These are phyloP conservation scores for Gryganskiella cystojenkinii DNA, from an alignment of 192 early-diverging fungal species.

Conservation along the genomic window DNA sequence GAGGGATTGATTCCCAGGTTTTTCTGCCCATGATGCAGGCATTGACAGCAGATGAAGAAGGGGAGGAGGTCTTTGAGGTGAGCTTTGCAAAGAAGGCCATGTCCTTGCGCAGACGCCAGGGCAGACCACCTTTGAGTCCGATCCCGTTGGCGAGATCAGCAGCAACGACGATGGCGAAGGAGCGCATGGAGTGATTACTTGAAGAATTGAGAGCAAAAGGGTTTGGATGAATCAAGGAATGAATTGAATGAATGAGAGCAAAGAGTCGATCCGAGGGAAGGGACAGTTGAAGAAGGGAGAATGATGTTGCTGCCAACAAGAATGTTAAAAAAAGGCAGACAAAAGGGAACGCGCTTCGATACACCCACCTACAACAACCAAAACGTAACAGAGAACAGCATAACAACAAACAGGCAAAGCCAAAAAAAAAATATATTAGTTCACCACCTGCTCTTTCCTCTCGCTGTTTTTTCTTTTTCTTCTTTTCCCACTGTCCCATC, in stretches of 20 bases:
- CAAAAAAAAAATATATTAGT: background rate
- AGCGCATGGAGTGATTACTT: slow-evolving; percentile 9
- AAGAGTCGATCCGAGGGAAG: background rate
- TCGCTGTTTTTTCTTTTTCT: background rate
- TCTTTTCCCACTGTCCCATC: background rate
- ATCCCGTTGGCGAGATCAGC: slow-evolving; percentile 83
- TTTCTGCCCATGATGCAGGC: slow-evolving; percentile 93
- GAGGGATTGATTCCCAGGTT: slow-evolving; percentile 95
- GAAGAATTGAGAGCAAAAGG: too few species aligned
- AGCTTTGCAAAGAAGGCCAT: slow-evolving; percentile 84
- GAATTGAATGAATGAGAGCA: background rate
- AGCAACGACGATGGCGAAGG: slow-evolving; percentile 79
- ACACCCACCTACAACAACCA: too few species aligned
- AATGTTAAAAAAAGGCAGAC: too few species aligned
- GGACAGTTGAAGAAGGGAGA: too few species aligned
- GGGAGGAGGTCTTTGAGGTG: slow-evolving; percentile 56
- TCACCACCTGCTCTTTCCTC: slow-evolving; percentile 1
- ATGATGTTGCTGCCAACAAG: too few species aligned
- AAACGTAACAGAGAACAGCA: too few species aligned
- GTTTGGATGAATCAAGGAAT: background rate
- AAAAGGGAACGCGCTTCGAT: too few species aligned
- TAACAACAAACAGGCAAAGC: too few species aligned
- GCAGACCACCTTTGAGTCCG: slow-evolving; percentile 74
- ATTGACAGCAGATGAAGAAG: slow-evolving; percentile 61
- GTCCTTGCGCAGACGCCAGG: slow-evolving; percentile 90